Evolutionary conservation across 495 filamentous ascomycete genomes (phyloP), one percentile per base, ranked within the genome.

Genomic region (Baudoinia panamericana): DNA sequence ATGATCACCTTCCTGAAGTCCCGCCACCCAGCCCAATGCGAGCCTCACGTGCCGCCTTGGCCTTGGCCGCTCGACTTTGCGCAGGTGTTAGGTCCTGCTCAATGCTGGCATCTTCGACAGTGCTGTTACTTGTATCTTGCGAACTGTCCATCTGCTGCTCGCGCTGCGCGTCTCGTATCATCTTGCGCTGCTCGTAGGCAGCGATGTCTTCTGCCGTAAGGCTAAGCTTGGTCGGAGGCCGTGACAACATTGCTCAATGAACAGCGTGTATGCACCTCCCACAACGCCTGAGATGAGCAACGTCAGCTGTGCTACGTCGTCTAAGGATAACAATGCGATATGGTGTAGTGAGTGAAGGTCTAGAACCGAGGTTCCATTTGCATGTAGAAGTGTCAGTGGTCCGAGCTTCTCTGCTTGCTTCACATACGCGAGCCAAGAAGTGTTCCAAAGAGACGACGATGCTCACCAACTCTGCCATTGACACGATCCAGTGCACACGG

Each of bases 191-290:
- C 17, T 55, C 52, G 34, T 55, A 55, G 8, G 24, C 45, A 0
- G 38, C 19, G 25, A 55, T 43, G 40, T 55, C 52, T 9, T 52
- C 49, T 23, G 43, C 7, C 2, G 49, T 55, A 15, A 55, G 45
- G 8, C 38, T 52, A 16, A 55, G 42, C 17, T 39, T 40, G 8
- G 52, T 55, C 29, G 52, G 30, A 21, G 44, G 44, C 9, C 52
- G 44, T 26, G 49, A 51, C 2, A 55, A 36, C 52, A 55, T 55
- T n/a, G n/a, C n/a, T n/a, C n/a, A n/a, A n/a, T n/a, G n/a, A n/a
- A n/a, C n/a, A n/a, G n/a, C n/a, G n/a, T n/a, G n/a, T n/a, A n/a
- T n/a, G n/a, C n/a, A n/a, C n/a, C n/a, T n/a, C n/a, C n/a, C n/a
- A n/a, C n/a, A n/a, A n/a, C n/a, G n/a, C n/a, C n/a, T n/a, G n/a